These are phyloP conservation scores for Metahyphopichia silvanorum DNA, from an alignment of 805 yeast species.

Conservation along the genomic window DNA sequence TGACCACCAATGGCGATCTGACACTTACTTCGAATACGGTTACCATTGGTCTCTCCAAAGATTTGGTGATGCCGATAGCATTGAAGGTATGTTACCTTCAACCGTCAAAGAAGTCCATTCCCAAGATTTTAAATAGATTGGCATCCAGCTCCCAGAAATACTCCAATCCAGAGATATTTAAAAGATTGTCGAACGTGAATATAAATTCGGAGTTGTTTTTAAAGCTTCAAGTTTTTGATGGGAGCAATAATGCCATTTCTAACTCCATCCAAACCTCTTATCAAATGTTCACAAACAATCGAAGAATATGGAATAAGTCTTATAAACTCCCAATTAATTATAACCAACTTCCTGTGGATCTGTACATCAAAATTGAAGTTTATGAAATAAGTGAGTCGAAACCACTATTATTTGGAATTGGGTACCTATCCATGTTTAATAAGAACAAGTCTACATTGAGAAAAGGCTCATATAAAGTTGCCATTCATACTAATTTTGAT, in stretches of 20 bases:
- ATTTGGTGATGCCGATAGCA: slow-evolving; percentile 28
- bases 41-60: slow-evolving; percentile 39
- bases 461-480: slow-evolving; percentile 63
- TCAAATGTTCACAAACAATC: slow-evolving; percentile 26
- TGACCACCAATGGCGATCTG: too few species aligned
- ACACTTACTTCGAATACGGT: slow-evolving; percentile 15
- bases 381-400: slow-evolving; percentile 66
- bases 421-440: slow-evolving; percentile 60
- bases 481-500: slow-evolving; percentile 11
- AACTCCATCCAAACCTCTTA: slow-evolving; percentile 35
- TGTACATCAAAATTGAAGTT: slow-evolving; percentile 57
- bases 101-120: slow-evolving; percentile 8
- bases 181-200: slow-evolving; percentile 26
- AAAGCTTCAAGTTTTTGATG: slow-evolving; percentile 28
- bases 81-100: slow-evolving; percentile 32
- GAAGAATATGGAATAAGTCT: slow-evolving; percentile 69
- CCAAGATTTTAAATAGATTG: slow-evolving; percentile 7
- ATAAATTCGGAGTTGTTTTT: slow-evolving; percentile 34
- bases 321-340: slow-evolving; percentile 67
- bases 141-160: slow-evolving; percentile 30
- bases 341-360: slow-evolving; percentile 62
- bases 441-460: slow-evolving; percentile 51
- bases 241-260: slow-evolving; percentile 24
- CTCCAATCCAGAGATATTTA: slow-evolving; percentile 31
- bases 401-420: slow-evolving; percentile 54